Percentiles rank a stretch among this genome's conserved stretches.
These are phyloP conservation scores for Endoconidiophora laricicola DNA, from an alignment of 2,329 filamentous ascomycete species.

Conservation along the genomic window DNA sequence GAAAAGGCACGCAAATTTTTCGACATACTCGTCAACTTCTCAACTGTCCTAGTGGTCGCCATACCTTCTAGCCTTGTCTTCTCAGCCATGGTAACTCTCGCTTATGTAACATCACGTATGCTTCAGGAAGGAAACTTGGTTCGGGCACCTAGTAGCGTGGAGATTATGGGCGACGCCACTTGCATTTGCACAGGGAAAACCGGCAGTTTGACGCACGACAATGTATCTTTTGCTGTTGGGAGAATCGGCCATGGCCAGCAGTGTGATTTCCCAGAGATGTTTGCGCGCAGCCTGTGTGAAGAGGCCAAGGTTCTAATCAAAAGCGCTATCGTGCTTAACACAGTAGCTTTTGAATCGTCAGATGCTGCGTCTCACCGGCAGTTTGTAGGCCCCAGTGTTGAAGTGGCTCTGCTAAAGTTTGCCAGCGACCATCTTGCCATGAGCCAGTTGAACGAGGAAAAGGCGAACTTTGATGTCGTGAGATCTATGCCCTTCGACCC, in stretches of 20 bases:
- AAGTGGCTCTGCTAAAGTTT: conserved; percentile 35
- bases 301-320: conserved; percentile 24
- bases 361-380: conserved; percentile 19
- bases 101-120: conserved; percentile 47
- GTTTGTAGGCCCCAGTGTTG: conserved; percentile 39
- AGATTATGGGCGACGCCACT: conserved; percentile 49
- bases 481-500: conserved; percentile 39
- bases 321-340: conserved; percentile 29
- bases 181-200: conserved; percentile 51
- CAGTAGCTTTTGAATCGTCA: conserved; percentile 37
- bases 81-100: conserved; percentile 43
- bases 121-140: conserved; percentile 46
- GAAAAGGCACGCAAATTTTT: conserved; percentile 40
- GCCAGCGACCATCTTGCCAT: conserved; percentile 33
- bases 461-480: conserved; percentile 28
- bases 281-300: conserved; percentile 18
- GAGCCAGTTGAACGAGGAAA: conserved; percentile 27
- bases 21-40: conserved; percentile 21
- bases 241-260: conserved; percentile 28
- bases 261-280: conserved; percentile 22
- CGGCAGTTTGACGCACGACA: conserved; percentile 46
- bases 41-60: conserved; percentile 42
- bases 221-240: conserved; percentile 44
- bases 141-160: conserved; percentile 40
- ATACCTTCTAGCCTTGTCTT: conserved; percentile 44